Base-by-base conservation (phyloP, 2,329 filamentous ascomycete species). In the Sporothrix inflata region DNA sequence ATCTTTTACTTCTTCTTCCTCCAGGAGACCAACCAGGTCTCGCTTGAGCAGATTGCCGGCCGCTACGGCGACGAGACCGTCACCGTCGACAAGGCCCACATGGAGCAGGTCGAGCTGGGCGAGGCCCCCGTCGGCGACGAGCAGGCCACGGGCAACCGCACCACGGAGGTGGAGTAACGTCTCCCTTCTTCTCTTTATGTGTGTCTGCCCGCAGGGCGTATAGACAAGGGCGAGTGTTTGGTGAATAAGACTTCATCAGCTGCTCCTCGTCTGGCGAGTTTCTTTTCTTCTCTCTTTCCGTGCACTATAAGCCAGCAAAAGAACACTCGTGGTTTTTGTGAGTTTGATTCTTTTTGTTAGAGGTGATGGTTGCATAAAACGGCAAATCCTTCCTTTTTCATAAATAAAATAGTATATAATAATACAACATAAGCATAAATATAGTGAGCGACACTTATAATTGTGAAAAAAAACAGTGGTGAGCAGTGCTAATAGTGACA, bases 61-160 rank as follows among this genome's bases (percentile, higher is more conserved):
- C 49, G 49, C 49, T 53, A 53, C 49, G 49, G 49, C n/a, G 49
- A 53, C 49, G 49, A 53, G 49, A 53, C 49, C 6, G 49, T 53
- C 49, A 53, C 49, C 7, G 49, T 53, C 49, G 49, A 53, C 49
- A 53, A 53, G 49, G 49, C 49, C n/a, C 49, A 53, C 49, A 53
- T 53, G 49, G 49, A 53, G 49, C 49, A 53, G 49, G 49, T 53
- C n/a, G 49, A 53, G 49, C 49, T 53, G n/a, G 49, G 49, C 49
- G 49, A 53, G 49, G n/a, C n/a, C n/a, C n/a, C n/a, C n/a, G n/a
- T n/a, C n/a, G n/a, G n/a, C n/a, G n/a, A n/a, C n/a, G n/a, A n/a
- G n/a, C n/a, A n/a, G n/a, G 49, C 49, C 21, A 55, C 51, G 12
- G 21, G 21, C 51, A 55, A 55, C 51, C 51, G 51, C 21, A 55